A percentile compares a stretch with the other conserved stretches of the same genome.
Conservation (phyloP, 495 filamentous ascomycete genomes). For the Platismatia glauca region DNA sequence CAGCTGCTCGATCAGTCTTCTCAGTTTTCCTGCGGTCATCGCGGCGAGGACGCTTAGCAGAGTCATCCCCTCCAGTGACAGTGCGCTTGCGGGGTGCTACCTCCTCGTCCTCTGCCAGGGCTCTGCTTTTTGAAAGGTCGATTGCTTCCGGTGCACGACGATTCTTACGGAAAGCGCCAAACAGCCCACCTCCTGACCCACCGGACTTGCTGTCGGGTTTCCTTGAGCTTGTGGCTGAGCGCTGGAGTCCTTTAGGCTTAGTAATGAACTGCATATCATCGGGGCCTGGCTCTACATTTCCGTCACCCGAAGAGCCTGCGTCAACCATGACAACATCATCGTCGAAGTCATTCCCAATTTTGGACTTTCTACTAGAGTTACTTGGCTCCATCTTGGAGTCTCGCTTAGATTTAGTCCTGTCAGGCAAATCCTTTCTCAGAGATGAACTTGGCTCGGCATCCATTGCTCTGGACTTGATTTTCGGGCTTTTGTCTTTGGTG, state of each 20-base stretch:
- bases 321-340: slow-evolving; percentile 44
- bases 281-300: slow-evolving; percentile 35
- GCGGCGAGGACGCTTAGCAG: slow-evolving; percentile 33
- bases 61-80: slow-evolving; percentile 32
- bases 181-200: slow-evolving; percentile 39
- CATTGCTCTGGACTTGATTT: slow-evolving; percentile 33
- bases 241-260: slow-evolving; percentile 48
- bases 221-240: slow-evolving; percentile 38
- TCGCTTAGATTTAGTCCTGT: slow-evolving; percentile 17
- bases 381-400: slow-evolving; percentile 16
- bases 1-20: slow-evolving; percentile 36
- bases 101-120: slow-evolving; percentile 19
- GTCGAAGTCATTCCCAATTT: slow-evolving; percentile 26
- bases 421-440: slow-evolving; percentile 16
- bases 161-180: slow-evolving; percentile 37
- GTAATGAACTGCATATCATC: slow-evolving; percentile 72
- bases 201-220: slow-evolving; percentile 37
- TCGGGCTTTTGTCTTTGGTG: slow-evolving; percentile 31
- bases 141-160: slow-evolving; percentile 18
- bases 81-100: slow-evolving; percentile 24
- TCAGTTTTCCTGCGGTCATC: slow-evolving; percentile 37
- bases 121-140: slow-evolving; percentile 20
- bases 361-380: slow-evolving; percentile 20
- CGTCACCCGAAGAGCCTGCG: slow-evolving; percentile 32
- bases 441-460: slow-evolving; percentile 24